Conservation (phyloP, 2,329 filamentous ascomycete species). For the Aspergillus carbonarius region DNA sequence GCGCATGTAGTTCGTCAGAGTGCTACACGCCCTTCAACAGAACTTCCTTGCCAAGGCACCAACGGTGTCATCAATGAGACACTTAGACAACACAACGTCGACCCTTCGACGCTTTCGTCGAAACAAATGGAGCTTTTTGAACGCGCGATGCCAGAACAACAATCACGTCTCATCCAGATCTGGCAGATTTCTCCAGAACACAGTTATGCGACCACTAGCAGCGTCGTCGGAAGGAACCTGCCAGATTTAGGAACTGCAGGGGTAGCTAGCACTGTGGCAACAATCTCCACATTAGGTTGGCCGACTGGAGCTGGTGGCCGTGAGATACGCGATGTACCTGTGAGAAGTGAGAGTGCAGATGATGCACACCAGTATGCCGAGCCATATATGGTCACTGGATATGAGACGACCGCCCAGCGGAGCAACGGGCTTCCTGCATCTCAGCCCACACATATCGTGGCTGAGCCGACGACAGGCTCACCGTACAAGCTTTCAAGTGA, state of each 20-base stretch:
- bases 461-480: constrained; percentile 31
- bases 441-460: constrained; percentile 4
- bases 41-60: too few relatives aligned
- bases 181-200: constrained; percentile 72
- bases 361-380: constrained; percentile 56
- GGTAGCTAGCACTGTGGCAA: neutral
- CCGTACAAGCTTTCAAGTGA: constrained; percentile 40
- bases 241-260: neutral
- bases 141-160: constrained; percentile 69
- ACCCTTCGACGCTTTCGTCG: constrained; percentile 66
- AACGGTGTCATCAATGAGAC: constrained; percentile 52
- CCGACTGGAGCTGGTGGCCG: constrained; percentile 12
- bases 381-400: constrained; percentile 82
- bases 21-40: constrained; percentile 41
- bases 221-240: neutral
- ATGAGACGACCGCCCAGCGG: constrained; percentile 66
- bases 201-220: constrained; percentile 12
- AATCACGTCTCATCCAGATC: constrained; percentile 73
- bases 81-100: constrained; percentile 50
- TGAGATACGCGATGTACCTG: constrained; percentile 47
- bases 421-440: constrained; percentile 54
- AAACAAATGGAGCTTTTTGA: constrained; percentile 78
- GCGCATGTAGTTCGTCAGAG: constrained; percentile 60
- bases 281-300: neutral
- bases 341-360: constrained; percentile 14